Evolutionary conservation across 1,284 basidiomycete species (phyloP), one percentile per base, ranked within the genome.

Genomic region (Cystobasidium pallidum): DNA sequence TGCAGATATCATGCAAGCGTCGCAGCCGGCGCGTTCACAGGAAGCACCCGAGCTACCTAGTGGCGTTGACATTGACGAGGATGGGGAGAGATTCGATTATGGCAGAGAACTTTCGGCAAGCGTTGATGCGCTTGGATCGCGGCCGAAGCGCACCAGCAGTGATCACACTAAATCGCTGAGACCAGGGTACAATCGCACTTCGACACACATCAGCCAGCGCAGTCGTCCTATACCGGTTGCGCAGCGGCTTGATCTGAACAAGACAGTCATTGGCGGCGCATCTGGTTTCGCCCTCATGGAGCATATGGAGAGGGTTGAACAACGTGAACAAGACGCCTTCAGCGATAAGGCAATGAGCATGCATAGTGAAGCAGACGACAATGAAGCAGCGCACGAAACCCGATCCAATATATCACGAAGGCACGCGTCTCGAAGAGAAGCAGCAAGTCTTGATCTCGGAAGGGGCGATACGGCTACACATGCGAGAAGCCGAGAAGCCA

Each of bases 1-100:
- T 51, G 84, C 84, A 49, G 75, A 80, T 17, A 76, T 79, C 11
- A n/a, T 75, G 43, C 30, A 36, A 43, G 61, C 47, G 21, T 49
- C 47, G 10, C 10, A 30, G 32, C 62, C 36, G 45, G 11, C 28
- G 24, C 39, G 21, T 3, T 36, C 43, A n/a, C 43, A 51, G 7
- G 62, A 59, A 28, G 49, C 45, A 26, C 17, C 55, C 8, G 62
- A 64, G 4, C 28, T 64, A 2, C 21, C 62, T 24, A 2, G 21
- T 13, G 32, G n/a, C 36, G 34, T 24, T 4, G 21, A 43, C 39
- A 26, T n/a, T 13, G 57, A 15, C n/a, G 21, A 26, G 30, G n/a
- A 30, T 8, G 39, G 34, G 26, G 21, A 26, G 15, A 7, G 2
- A 11, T 24, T 11, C 15, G 58, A 45, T 15, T 21, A n/a, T 24